These are phyloP conservation scores for Pseudopyricularia cyperi DNA, from an alignment of 2,329 filamentous ascomycete genomes.

Conservation along the genomic window DNA sequence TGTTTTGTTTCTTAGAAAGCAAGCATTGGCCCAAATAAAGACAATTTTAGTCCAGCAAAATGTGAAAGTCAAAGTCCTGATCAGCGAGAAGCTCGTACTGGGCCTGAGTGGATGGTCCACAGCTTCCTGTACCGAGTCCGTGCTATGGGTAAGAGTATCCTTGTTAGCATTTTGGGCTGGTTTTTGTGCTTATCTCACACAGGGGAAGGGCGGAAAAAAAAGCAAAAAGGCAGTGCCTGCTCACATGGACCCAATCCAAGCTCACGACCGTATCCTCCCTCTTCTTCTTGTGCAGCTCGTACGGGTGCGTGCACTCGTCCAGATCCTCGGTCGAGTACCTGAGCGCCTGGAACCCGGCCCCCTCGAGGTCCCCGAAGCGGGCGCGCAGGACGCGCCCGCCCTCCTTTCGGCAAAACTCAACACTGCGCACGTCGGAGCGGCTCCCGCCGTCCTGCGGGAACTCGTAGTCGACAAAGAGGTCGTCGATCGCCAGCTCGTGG, in stretches of 20 bases:
- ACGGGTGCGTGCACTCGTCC: slow-evolving; percentile 42
- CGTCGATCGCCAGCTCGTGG: slow-evolving; percentile 31
- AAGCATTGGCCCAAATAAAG: too few species aligned
- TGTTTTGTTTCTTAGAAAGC: too few species aligned
- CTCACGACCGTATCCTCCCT: slow-evolving; percentile 40
- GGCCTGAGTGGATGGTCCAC: slow-evolving; percentile 41
- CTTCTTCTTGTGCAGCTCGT: slow-evolving; percentile 38
- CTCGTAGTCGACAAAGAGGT: slow-evolving; percentile 49
- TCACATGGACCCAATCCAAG: slow-evolving; percentile 33
- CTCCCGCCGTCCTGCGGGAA: slow-evolving; percentile 57
- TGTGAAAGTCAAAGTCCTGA: slow-evolving; percentile 27
- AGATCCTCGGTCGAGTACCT: slow-evolving; percentile 42
- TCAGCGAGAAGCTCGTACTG: slow-evolving; percentile 29
- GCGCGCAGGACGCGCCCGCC: slow-evolving; percentile 24
- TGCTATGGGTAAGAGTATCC: slow-evolving; percentile 37
- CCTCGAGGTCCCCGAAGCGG: slow-evolving; percentile 22
- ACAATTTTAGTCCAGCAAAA: slow-evolving; percentile 29
- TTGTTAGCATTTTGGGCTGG: background rate
- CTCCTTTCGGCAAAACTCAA: slow-evolving; percentile 26
- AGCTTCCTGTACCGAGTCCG: slow-evolving; percentile 48
- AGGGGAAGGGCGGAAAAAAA: too few species aligned
- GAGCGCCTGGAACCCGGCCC: slow-evolving; percentile 40
- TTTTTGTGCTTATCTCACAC: background rate
- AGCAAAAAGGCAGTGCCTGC: too few species aligned
- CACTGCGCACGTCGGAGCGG: slow-evolving; percentile 48